Evolutionary conservation across 2,329 filamentous ascomycete genomes (phyloP).

Genomic region (Trichoderma gracile): DNA sequence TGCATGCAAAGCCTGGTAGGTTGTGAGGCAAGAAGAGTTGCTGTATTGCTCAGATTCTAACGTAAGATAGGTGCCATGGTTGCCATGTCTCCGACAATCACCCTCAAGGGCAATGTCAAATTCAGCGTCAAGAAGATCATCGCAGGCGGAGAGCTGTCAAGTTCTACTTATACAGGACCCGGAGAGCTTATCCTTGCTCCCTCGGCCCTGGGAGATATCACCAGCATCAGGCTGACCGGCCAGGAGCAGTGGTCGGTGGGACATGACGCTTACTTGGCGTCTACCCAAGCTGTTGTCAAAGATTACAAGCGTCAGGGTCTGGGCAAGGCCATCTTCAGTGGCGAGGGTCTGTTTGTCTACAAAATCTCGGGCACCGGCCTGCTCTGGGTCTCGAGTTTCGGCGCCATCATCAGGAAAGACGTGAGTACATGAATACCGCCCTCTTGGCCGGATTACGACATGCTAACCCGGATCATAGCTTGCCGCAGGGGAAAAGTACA

Average conservation of each 20-base stretch:
- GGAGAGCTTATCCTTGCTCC: slow-evolving; percentile 88
- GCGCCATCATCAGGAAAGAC: slow-evolving; percentile 92
- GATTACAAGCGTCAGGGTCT: slow-evolving; percentile 85
- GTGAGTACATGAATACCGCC: slow-evolving; percentile 53
- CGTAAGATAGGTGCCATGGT: slow-evolving; percentile 76
- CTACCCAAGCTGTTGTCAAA: slow-evolving; percentile 82
- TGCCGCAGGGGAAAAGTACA: slow-evolving; percentile 76
- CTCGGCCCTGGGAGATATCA: slow-evolving; percentile 78
- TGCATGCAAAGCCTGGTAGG: slow-evolving; percentile 74
- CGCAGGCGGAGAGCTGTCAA: slow-evolving; percentile 73
- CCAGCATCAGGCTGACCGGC: slow-evolving; percentile 72
- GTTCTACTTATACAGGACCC: slow-evolving; percentile 81
- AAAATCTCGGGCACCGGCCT: slow-evolving; percentile 79
- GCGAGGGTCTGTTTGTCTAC: slow-evolving; percentile 89
- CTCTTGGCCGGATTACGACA: background rate
- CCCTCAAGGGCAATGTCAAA: slow-evolving; percentile 77
- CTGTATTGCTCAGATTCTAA: background rate
- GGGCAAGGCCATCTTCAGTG: slow-evolving; percentile 88
- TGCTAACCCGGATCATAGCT: slow-evolving; percentile 42
- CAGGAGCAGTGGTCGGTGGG: slow-evolving; percentile 80
- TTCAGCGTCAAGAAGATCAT: slow-evolving; percentile 93
- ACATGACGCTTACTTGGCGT: slow-evolving; percentile 81
- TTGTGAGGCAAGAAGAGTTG: background rate
- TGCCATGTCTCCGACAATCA: slow-evolving; percentile 87
- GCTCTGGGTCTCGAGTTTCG: slow-evolving; percentile 89